Conservation (phyloP, 2,329 filamentous ascomycete genomes). For the Sordariomycetes sp. region DNA sequence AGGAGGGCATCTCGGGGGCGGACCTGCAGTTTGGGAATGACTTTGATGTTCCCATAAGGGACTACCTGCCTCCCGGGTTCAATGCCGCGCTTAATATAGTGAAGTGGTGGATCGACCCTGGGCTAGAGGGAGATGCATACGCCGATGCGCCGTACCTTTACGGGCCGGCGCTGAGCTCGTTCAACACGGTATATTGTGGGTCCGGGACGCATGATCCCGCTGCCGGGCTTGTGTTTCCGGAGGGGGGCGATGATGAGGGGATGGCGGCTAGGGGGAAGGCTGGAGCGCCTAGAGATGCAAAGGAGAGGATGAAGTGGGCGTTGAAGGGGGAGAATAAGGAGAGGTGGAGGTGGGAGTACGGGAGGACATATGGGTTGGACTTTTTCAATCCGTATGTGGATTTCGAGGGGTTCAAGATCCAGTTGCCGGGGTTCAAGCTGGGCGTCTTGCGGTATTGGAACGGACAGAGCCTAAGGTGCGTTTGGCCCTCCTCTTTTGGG, state of each 20-base stretch:
- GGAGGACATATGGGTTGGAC: conserved; percentile 36
- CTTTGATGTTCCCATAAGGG: conserved; percentile 81
- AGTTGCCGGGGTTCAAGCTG: conserved; percentile 59
- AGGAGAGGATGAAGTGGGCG: conserved; percentile 46
- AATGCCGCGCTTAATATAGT: conserved; percentile 73
- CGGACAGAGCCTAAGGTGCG: conserved; percentile 58
- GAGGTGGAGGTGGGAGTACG: conserved; percentile 41
- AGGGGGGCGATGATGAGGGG: conserved; percentile 50
- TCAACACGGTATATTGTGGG: conserved; percentile 65
- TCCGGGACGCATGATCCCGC: conserved; percentile 28
- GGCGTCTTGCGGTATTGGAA: conserved; percentile 71
- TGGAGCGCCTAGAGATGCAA: conserved; percentile 37
- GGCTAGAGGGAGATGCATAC: conserved; percentile 79
- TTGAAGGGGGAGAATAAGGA: conserved; percentile 32
- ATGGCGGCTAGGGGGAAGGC: conserved; percentile 26
- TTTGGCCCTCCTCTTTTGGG: background rate
- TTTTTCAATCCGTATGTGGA: conserved; percentile 93
- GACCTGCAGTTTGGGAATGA: conserved; percentile 90
- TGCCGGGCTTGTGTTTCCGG: conserved; percentile 43
- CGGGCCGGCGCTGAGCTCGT: conserved; percentile 65
- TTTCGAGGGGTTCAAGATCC: conserved; percentile 60
- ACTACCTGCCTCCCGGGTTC: conserved; percentile 77
- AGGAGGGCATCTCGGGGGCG: conserved; percentile 43
- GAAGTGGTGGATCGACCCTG: conserved; percentile 83
- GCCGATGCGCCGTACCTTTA: conserved; percentile 79